Conservation (phyloP, 176 grass and related monocot genomes). For the Hyparrhenia diplandra region DNA sequence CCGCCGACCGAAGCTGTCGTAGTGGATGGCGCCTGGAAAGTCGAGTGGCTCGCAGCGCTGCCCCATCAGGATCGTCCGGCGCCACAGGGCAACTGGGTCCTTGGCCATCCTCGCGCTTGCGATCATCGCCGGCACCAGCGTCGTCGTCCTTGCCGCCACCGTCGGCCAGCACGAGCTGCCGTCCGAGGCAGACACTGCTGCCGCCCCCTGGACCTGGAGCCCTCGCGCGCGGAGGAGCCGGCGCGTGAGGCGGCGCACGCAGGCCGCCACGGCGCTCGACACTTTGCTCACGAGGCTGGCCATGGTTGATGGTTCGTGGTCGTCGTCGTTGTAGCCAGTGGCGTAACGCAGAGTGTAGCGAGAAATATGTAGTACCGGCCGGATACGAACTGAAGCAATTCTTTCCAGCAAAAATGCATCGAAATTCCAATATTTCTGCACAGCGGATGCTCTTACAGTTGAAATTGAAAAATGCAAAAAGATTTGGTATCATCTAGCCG, state of each 20-base stretch:
- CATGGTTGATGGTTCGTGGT: conserved; percentile 6
- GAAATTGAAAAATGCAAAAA: background rate
- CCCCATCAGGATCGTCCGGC: conserved; percentile 58
- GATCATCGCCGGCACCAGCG: background rate
- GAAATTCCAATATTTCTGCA: background rate
- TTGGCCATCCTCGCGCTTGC: background rate
- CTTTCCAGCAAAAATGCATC: no score
- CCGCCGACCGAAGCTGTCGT: conserved; percentile 42
- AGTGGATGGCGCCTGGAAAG: conserved; percentile 54
- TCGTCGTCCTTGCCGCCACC: no score
- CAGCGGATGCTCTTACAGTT: background rate
- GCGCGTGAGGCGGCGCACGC: conserved; percentile 22
- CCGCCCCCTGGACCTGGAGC: background rate
- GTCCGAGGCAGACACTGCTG: background rate
- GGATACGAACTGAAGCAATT: background rate
- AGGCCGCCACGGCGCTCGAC: conserved; percentile 23
- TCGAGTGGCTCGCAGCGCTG: conserved; percentile 48
- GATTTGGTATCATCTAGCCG: background rate
- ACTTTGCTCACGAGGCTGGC: conserved; percentile 25
- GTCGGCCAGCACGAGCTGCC: background rate
- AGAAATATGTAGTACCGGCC: background rate
- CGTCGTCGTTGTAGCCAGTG: no score
- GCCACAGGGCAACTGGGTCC: conserved; percentile 34
- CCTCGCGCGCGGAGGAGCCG: no score
- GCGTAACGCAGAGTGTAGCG: background rate